Conservation (phyloP, 2,329 filamentous ascomycete species). For the Tolypocladium endophyticum region DNA sequence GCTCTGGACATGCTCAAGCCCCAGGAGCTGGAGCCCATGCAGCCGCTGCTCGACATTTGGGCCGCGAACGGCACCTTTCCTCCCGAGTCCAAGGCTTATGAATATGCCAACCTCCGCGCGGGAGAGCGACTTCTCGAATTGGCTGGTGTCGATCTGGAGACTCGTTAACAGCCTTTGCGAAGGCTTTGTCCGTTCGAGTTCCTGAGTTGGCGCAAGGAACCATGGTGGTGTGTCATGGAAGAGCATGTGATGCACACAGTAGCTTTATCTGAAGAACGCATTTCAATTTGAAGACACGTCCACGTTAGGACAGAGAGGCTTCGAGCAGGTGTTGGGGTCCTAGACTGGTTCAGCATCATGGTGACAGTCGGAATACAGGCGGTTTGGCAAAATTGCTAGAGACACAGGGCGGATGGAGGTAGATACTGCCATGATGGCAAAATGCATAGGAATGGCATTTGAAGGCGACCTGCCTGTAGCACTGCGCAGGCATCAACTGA, state of each 20-base stretch:
- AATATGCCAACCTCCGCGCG: slow-evolving; percentile 51
- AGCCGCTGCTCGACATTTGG: slow-evolving; percentile 87
- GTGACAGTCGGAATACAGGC: neutral
- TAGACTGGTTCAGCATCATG: neutral
- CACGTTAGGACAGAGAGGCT: neutral
- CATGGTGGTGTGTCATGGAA: neutral
- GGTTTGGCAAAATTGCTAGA: neutral
- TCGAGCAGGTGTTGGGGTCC: neutral
- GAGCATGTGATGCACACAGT: neutral
- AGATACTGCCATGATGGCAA: neutral
- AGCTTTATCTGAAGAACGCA: neutral
- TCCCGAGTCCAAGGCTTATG: slow-evolving; percentile 57
- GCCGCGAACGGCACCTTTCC: slow-evolving; percentile 81
- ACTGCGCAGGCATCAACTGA: neutral
- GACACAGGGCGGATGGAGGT: neutral
- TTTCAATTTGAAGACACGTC: neutral
- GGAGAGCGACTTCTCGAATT: slow-evolving; percentile 49
- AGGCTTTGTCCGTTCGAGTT: neutral
- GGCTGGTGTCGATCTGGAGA: slow-evolving; percentile 20
- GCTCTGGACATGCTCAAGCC: slow-evolving; percentile 77
- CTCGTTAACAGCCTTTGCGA: neutral
- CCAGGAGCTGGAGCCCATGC: slow-evolving; percentile 91
- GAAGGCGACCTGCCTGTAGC: neutral
- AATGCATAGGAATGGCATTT: neutral
- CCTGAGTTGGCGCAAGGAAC: neutral